Evolutionary conservation across 129 eudicot genomes (phyloP).

Genomic region (Pittosporum tobira): DNA sequence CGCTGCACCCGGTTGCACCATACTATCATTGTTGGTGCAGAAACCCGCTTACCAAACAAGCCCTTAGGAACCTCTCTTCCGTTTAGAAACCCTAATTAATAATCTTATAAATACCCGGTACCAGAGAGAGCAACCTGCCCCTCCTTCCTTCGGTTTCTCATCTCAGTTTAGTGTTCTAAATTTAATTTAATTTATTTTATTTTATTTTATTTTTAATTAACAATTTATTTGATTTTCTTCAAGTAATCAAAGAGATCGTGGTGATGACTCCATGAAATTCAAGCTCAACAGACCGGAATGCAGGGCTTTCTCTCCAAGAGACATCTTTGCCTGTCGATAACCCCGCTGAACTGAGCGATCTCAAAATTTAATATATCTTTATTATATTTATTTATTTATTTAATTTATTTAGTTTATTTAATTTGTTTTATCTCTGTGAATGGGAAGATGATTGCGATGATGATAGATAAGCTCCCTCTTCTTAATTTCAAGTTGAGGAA

Average conservation of each 20-base stretch:
- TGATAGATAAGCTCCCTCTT: slow-evolving; percentile 49
- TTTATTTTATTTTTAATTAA: neutral
- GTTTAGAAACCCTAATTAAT: no score
- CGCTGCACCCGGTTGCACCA: no score
- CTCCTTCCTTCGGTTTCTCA: no score
- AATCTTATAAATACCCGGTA: no score
- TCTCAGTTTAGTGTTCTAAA: no score
- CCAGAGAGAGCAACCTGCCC: no score
- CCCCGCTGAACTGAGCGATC: slow-evolving; percentile 70
- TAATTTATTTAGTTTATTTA: neutral
- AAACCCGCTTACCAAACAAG: no score
- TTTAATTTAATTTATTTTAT: no score
- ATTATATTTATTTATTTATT: neutral
- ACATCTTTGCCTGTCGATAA: slow-evolving; percentile 45
- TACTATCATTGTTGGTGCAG: no score
- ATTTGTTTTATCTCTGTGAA: no score
- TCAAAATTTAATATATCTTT: neutral
- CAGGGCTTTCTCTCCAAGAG: slow-evolving; percentile 23
- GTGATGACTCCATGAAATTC: slow-evolving; percentile 54
- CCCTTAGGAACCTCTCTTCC: no score
- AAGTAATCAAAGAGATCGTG: slow-evolving; percentile 17
- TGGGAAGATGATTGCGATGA: slow-evolving; percentile 26
- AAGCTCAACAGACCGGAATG: slow-evolving; percentile 78
- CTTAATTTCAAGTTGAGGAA: slow-evolving; percentile 26
- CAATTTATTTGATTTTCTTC: no score